Percentiles rank a stretch among this genome's conserved stretches.
phyloP scores from a whole-genome alignment of 2,329 filamentous ascomycete genomes.

The Cladobotryum protrusum region DNA sequence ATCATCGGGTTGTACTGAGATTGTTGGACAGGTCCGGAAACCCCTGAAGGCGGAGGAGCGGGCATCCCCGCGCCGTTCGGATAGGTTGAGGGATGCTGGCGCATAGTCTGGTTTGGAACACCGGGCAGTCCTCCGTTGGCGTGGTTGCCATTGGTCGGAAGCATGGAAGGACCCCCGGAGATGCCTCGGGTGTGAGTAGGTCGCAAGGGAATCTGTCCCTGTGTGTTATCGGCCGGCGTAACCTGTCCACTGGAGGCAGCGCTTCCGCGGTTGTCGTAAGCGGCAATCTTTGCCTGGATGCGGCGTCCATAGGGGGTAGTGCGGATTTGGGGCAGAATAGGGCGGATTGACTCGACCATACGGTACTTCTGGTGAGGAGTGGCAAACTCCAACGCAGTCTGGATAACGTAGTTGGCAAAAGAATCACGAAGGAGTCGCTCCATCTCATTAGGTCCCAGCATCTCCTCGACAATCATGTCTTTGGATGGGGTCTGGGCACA shows the following conservation, averaged over 20 bases:
- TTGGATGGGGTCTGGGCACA: constrained; percentile 70
- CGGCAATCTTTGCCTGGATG: constrained; percentile 80
- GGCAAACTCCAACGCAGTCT: constrained; percentile 86
- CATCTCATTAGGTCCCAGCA: constrained; percentile 67
- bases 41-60: constrained; percentile 20
- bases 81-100: constrained; percentile 31
- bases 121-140: constrained; percentile 19
- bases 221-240: constrained; percentile 46
- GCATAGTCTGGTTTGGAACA: constrained; percentile 18
- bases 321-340: constrained; percentile 76
- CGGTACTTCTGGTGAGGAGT: constrained; percentile 65
- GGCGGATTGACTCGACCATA: constrained; percentile 78
- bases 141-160: constrained; percentile 17
- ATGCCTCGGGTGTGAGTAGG: constrained; percentile 37
- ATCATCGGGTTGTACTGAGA: constrained; percentile 24
- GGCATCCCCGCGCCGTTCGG: constrained; percentile 26
- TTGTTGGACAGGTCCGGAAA: constrained; percentile 22
- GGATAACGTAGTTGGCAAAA: constrained; percentile 96
- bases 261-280: constrained; percentile 45
- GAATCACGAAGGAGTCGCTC: constrained; percentile 86
- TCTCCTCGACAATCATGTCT: constrained; percentile 78
- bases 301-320: constrained; percentile 91
- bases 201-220: constrained; percentile 49
- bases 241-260: constrained; percentile 42
- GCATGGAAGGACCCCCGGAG: constrained; percentile 33